Evolutionary conservation across 768 basidiomycete genomes (phyloP).

Genomic region (Amanita rimosa): DNA sequence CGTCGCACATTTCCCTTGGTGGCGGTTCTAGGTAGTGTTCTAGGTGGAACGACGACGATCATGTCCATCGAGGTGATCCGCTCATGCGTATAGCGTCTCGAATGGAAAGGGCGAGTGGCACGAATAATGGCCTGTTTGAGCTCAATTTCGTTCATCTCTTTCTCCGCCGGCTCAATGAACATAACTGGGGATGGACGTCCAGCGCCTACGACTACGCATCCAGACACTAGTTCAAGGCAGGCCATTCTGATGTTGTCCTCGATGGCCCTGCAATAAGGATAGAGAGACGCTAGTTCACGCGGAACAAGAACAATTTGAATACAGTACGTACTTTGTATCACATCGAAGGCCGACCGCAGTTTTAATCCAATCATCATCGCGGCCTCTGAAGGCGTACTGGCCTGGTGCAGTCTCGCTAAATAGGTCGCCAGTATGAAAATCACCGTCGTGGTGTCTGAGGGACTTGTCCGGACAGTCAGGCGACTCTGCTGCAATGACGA

Average conservation of each 20-base stretch:
- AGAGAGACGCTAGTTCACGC: neutral
- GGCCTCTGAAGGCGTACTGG: constrained; percentile 53
- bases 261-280: constrained; percentile 47
- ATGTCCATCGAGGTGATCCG: constrained; percentile 55
- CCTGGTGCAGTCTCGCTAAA: constrained; percentile 55
- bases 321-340: constrained; percentile 47
- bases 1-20: constrained; percentile 80
- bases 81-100: constrained; percentile 68
- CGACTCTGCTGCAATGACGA: constrained; percentile 59
- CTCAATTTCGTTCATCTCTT: constrained; percentile 39
- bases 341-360: constrained; percentile 68
- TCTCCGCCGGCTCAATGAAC: constrained; percentile 51
- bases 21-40: constrained; percentile 64
- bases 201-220: constrained; percentile 69
- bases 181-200: constrained; percentile 69
- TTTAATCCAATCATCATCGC: constrained; percentile 83
- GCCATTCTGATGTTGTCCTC: constrained; percentile 64
- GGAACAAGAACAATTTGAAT: neutral
- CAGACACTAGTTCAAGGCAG: constrained; percentile 53
- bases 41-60: constrained; percentile 53
- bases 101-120: constrained; percentile 63
- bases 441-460: constrained; percentile 48
- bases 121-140: constrained; percentile 65
- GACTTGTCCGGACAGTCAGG: constrained; percentile 56
- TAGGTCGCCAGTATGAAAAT: constrained; percentile 77